Evolutionary conservation across 2,329 filamentous ascomycete species (phyloP).

Genomic region (Aspergillus fumigatus): DNA sequence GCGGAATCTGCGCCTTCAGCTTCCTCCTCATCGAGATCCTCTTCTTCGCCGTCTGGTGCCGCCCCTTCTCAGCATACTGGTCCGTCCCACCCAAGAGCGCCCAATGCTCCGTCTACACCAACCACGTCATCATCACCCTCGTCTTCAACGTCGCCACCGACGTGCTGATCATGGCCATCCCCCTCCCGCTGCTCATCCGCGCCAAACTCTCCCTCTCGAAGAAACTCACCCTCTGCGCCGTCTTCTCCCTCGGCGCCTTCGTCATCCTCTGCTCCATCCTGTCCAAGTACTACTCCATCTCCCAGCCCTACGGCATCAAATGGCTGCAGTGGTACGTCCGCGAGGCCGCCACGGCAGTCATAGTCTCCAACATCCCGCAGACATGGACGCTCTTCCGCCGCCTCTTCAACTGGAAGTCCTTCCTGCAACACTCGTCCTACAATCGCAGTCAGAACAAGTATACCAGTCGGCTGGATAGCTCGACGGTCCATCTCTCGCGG

Average conservation of each 20-base stretch:
- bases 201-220: conserved; percentile 39
- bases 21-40: conserved; percentile 49
- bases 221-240: conserved; percentile 51
- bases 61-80: conserved; percentile 51
- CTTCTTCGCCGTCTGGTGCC: conserved; percentile 53
- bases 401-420: conserved; percentile 36
- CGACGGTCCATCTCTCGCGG: conserved; percentile 10
- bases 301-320: conserved; percentile 49
- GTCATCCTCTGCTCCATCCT: conserved; percentile 55
- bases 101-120: conserved; percentile 45
- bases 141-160: conserved; percentile 48
- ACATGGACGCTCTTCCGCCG: conserved; percentile 55
- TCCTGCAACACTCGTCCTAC: conserved; percentile 20
- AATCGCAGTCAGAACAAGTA: conserved; percentile 8
- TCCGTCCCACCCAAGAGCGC: conserved; percentile 42
- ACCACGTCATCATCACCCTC: conserved; percentile 47
- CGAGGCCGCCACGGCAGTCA: conserved; percentile 55
- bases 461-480: conserved; percentile 4
- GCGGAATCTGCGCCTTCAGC: conserved; percentile 41
- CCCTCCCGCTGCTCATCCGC: conserved; percentile 43
- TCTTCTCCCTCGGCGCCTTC: conserved; percentile 56
- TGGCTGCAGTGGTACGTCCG: conserved; percentile 60
- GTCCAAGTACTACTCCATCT: conserved; percentile 60
- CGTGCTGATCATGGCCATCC: conserved; percentile 43
- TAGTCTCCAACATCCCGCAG: conserved; percentile 59